Base-by-base conservation (phyloP, 73 alveolate genomes). In the Diophrys sp. region DNA sequence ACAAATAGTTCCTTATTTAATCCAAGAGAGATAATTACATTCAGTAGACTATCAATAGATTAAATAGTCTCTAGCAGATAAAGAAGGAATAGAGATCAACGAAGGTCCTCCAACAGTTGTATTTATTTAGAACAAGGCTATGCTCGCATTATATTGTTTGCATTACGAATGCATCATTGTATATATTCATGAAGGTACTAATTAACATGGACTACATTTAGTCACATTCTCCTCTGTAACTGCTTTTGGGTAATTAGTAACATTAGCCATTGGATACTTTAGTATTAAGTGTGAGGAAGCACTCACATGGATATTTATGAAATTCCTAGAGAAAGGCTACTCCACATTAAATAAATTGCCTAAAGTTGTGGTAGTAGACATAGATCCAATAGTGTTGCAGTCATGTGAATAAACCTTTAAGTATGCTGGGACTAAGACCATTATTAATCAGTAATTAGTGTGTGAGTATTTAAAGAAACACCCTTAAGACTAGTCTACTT, bases 211-310 rank as follows among this genome's bases (percentile, higher is more conserved):
- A 29, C 8, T 70, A 8, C 28, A 70, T 29, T n/a, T 23, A 26
- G 24, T 70, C 24, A n/a, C 8, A 5, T 70, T 70, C 56, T 24
- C 53, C 8, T 24, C 57, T 70, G 28, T 70, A 1, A 24, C 77
- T 5, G 18, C 8, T 26, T 70, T 70, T 29, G 77, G 77, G 1
- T 56, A 70, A 23, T 5, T 29, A 5, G 56, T 70, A 5, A 26
- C 77, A 5, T 26, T 23, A n/a, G 77, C 57, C 77, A 8, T 70
- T 14, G 77, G 77, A 70, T 70, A 24, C 24, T 24, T 24, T 29
- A 70, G 28, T 70, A 70, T 70, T 26, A 70, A 70, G 28, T 70
- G 77, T 26, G 53, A 5, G 5, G 77, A 70, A 24, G 1, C 77
- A 1, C 28, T n/a, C 53, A 70, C 54, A 8, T 70, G 56, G 53